Percentiles rank a stretch among this genome's conserved stretches.
Evolutionary conservation across 2,329 filamentous ascomycete genomes (phyloP).

Genomic region (Pseudopithomyces chartarum): DNA sequence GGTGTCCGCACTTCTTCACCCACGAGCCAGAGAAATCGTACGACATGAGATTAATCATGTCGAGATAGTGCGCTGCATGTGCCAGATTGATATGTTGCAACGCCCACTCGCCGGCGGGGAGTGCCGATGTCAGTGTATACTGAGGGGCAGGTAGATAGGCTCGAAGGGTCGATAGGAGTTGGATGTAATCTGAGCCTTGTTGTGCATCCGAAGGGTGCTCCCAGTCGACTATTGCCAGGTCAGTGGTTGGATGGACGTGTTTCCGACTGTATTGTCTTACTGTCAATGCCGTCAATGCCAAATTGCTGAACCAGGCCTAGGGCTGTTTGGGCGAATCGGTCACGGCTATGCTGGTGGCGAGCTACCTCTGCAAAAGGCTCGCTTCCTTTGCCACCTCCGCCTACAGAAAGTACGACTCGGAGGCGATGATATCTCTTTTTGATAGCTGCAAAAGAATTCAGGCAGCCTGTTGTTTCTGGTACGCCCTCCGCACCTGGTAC

Average conservation of each 20-base stretch:
- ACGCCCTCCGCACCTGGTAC: conserved; percentile 64
- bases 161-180: conserved; percentile 69
- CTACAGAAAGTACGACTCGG: conserved; percentile 77
- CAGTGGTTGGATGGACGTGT: conserved; percentile 7
- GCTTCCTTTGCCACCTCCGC: conserved; percentile 71
- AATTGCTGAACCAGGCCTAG: conserved; percentile 71
- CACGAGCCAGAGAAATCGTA: conserved; percentile 80
- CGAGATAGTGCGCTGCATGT: conserved; percentile 67
- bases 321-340: conserved; percentile 73
- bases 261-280: conserved; percentile 53
- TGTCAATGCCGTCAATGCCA: conserved; percentile 75
- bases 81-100: conserved; percentile 72
- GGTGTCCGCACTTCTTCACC: conserved; percentile 71
- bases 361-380: conserved; percentile 72
- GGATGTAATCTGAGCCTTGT: conserved; percentile 73
- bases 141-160: conserved; percentile 69
- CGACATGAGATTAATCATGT: conserved; percentile 78
- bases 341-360: conserved; percentile 61
- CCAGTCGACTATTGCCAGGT: conserved; percentile 71
- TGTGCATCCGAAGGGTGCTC: conserved; percentile 71
- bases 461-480: conserved; percentile 53
- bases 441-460: conserved; percentile 74
- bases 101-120: conserved; percentile 70
- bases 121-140: conserved; percentile 72
- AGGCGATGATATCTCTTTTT: conserved; percentile 73